A percentile compares a stretch with the other conserved stretches of the same genome.
Conservation (phyloP, 2,329 filamentous ascomycete species). For the Penicillium hesseltinei region DNA sequence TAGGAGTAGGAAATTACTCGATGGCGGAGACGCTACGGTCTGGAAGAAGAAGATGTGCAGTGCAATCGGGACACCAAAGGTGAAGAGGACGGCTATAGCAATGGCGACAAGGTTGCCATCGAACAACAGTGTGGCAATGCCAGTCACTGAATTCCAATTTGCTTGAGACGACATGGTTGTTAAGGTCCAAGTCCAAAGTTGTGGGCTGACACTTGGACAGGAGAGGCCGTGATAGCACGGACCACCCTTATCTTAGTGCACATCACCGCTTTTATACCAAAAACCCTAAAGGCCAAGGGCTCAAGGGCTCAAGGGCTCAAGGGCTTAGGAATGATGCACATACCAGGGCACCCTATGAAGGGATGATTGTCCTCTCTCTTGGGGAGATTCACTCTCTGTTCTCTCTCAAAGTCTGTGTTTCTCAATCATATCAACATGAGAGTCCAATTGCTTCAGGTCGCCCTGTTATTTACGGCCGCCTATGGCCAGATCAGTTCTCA, state of each 20-base stretch:
- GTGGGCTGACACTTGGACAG: constrained; percentile 3
- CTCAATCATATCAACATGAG: constrained; percentile 28
- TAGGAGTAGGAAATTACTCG: constrained; percentile 72
- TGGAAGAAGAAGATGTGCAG: constrained; percentile 74
- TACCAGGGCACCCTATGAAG: constrained; percentile 4
- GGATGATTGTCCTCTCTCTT: neutral
- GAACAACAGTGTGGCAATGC: constrained; percentile 43
- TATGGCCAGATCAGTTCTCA: constrained; percentile 45
- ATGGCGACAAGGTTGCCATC: constrained; percentile 51
- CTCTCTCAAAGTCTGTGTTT: constrained; percentile 1
- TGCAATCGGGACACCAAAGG: constrained; percentile 70
- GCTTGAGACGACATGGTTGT: constrained; percentile 30
- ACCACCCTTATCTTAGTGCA: constrained; percentile 1
- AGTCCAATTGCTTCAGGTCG: constrained; percentile 31
- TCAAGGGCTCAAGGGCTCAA: neutral
- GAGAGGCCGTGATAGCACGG: constrained; percentile 2
- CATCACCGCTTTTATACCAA: neutral
- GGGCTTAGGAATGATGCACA: constrained; percentile 5
- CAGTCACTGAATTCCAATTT: constrained; percentile 39
- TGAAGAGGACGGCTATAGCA: constrained; percentile 66
- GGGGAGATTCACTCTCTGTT: neutral
- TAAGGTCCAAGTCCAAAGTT: neutral
- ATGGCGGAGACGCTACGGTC: constrained; percentile 60
- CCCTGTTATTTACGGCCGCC: constrained; percentile 39
- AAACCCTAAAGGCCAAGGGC: no score